phyloP scores from a whole-genome alignment of 2,329 filamentous ascomycete species.

The Fusarium paranaense region DNA sequence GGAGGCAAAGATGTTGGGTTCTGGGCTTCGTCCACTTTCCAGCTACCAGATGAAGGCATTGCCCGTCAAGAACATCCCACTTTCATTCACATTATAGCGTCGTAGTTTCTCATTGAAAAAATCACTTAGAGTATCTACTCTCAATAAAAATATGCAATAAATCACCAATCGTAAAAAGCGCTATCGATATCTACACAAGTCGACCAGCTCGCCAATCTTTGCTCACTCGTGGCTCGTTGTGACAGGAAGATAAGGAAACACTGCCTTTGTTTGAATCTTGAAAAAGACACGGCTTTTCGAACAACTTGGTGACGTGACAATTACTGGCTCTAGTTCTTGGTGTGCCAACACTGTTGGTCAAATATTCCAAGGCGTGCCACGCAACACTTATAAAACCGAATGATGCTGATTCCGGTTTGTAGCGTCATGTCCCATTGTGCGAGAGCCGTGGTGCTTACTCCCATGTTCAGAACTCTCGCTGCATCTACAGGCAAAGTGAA shows the following conservation, averaged over 20 bases:
- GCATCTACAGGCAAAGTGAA: neutral
- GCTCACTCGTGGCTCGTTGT: neutral
- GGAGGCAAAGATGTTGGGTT: too few relatives aligned
- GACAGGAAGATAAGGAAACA: neutral
- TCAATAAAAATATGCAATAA: neutral
- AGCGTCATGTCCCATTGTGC: too few relatives aligned
- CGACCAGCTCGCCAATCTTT: neutral
- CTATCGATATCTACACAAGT: too few relatives aligned
- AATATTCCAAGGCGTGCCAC: neutral
- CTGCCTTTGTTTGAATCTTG: neutral
- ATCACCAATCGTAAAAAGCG: neutral
- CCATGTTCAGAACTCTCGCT: neutral
- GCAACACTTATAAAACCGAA: neutral
- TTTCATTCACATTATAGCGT: neutral
- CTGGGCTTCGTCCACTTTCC: neutral
- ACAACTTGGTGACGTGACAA: neutral
- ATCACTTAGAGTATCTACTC: neutral
- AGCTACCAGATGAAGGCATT: neutral
- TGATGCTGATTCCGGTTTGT: neutral
- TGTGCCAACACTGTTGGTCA: neutral
- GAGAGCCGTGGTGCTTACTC: neutral
- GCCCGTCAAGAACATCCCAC: neutral
- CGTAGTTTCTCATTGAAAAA: neutral
- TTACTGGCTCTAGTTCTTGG: neutral
- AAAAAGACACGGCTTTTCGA: fast-evolving